Evolutionary conservation across 108 stramenopile species (phyloP), one percentile per base, ranked within the genome.

Genomic region (Pseudonitzschia pungens): DNA sequence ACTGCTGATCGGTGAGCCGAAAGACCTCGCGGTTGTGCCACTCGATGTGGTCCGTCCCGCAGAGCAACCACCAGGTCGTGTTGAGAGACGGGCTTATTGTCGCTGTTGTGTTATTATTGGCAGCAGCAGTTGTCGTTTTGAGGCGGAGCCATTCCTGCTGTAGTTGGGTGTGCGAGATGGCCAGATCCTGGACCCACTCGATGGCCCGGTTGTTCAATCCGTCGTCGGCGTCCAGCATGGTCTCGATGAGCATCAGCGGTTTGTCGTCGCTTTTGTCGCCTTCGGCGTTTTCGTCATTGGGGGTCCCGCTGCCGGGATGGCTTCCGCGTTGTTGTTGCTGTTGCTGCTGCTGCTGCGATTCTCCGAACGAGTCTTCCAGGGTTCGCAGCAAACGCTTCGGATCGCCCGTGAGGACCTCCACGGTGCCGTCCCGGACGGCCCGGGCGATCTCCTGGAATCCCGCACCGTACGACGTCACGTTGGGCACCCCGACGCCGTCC

Each of bases 221-320:
- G 22, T 67, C 66, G 36, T 67, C 66, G 45, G 66, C 66, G 50
- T 67, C 66, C 66, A 67, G 11, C 66, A 67, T 44, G 24, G 66
- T 67, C 42, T 67, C 66, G 21, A 67, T 67, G 45, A 67, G 21
- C 66, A 67, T 43, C 1, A 50, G 21, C 12, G 66, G 66, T 24
- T 65, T 65, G 27, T 15, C 29, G 24, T 54, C 15, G 53, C 15
- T 14, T 0, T 54, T 54, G 12, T 24, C 24, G 24, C 14, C 15
- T 15, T 15, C 24, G 24, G 8, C 53, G 24, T 54, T 6, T n/a
- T n/a, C n/a, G n/a, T n/a, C n/a, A n/a, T n/a, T n/a, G n/a, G n/a
- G n/a, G n/a, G n/a, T n/a, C n/a, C n/a, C n/a, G n/a, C n/a, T n/a
- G n/a, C n/a, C n/a, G n/a, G n/a, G n/a, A n/a, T n/a, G n/a, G n/a